Percentiles rank a stretch among this genome's conserved stretches.
Evolutionary conservation across 208 protist species (phyloP).

Genomic region (Spongospora subterranea): DNA sequence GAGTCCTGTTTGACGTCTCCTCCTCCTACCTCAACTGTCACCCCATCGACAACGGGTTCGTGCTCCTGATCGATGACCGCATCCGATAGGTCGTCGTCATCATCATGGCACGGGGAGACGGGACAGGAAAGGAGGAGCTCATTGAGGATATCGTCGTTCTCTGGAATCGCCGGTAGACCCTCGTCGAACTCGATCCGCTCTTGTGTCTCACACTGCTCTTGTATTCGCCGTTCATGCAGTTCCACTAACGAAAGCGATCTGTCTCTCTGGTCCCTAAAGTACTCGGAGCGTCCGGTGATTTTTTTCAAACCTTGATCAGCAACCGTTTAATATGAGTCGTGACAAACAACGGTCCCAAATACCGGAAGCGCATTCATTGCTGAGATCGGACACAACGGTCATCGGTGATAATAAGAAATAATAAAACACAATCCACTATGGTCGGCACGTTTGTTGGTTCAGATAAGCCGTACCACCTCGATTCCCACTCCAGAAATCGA

Average conservation of each 20-base stretch:
- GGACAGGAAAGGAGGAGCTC: conserved; percentile 1
- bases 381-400: neutral
- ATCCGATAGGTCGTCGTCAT: neutral
- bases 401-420: too few species aligned
- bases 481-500: too few species aligned
- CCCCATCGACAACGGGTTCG: neutral
- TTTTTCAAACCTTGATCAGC: neutral
- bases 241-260: neutral
- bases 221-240: neutral
- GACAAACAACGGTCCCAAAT: neutral
- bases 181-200: neutral
- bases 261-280: neutral
- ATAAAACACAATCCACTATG: too few species aligned
- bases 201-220: neutral
- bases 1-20: neutral
- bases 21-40: neutral
- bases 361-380: neutral
- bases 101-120: neutral
- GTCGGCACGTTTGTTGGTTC: too few species aligned
- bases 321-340: neutral
- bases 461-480: too few species aligned
- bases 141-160: neutral
- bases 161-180: neutral
- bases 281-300: neutral
- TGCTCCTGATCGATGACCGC: neutral